phyloP scores from a whole-genome alignment of 306 rosid genomes.

The Albizia julibrissin region DNA sequence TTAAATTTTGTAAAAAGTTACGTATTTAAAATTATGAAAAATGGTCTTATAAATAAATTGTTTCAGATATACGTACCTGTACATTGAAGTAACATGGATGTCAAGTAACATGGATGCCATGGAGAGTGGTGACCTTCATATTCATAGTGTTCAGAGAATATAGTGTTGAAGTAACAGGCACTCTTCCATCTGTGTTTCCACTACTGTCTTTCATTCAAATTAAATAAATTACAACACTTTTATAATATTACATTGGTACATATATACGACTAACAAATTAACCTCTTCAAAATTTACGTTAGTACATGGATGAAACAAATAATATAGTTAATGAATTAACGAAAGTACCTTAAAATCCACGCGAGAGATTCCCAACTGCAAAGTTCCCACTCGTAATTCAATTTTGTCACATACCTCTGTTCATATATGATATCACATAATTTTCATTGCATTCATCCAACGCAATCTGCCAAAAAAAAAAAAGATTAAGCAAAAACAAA shows the following conservation, averaged over 20 bases:
- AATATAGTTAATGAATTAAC: too few species aligned
- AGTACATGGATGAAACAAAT: too few species aligned
- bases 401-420: conserved; percentile 63
- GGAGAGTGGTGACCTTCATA: conserved; percentile 42
- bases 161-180: conserved; percentile 74
- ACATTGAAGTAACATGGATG: conserved; percentile 60
- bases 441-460: conserved; percentile 66
- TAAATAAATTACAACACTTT: background rate
- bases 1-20: too few species aligned
- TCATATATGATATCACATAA: conserved; percentile 61
- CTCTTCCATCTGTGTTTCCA: conserved; percentile 70
- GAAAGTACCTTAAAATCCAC: conserved; percentile 66
- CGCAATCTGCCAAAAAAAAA: conserved; percentile 31
- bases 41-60: too few species aligned
- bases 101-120: conserved; percentile 83
- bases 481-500: too few species aligned
- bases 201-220: conserved; percentile 52
- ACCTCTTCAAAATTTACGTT: too few species aligned
- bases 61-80: conserved; percentile 43
- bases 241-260: too few species aligned
- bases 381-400: conserved; percentile 59
- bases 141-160: conserved; percentile 61
- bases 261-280: too few species aligned
- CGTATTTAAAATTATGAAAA: too few species aligned
- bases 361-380: conserved; percentile 62